phyloP scores from a whole-genome alignment of 1,284 basidiomycete genomes.

The Cryptococcus hybrid region DNA sequence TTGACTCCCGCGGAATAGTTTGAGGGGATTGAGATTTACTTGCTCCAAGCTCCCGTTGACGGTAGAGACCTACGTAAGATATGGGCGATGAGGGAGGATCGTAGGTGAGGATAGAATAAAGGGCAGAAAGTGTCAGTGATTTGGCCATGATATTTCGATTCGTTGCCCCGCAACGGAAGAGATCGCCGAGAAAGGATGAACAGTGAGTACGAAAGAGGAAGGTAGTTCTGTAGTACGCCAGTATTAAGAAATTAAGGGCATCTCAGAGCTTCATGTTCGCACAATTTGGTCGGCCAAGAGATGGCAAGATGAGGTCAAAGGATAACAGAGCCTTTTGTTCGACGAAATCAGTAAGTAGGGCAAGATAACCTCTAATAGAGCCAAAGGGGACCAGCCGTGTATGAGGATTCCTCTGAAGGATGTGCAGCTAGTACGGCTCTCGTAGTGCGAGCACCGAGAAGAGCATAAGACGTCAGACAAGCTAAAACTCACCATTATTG shows the following conservation, averaged over 20 bases:
- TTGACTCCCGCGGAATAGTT: constrained; percentile 16
- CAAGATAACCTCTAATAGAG: neutral
- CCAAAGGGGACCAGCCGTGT: neutral
- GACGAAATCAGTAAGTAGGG: neutral
- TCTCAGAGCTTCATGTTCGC: neutral
- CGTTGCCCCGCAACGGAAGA: neutral
- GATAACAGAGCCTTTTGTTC: too few species aligned
- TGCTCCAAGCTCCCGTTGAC: neutral
- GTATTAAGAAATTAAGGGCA: neutral
- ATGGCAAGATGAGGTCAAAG: neutral
- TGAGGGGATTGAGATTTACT: constrained; percentile 7
- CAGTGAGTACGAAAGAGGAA: neutral
- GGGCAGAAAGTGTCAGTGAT: constrained; percentile 28
- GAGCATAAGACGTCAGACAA: neutral
- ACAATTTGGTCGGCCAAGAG: neutral
- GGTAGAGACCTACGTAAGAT: constrained; percentile 8
- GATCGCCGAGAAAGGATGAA: neutral
- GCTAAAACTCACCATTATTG: constrained; percentile 8
- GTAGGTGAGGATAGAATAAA: constrained; percentile 28
- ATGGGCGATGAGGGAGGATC: constrained; percentile 30
- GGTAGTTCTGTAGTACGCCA: neutral
- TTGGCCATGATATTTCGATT: constrained; percentile 1
- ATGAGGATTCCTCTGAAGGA: neutral
- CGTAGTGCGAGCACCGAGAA: neutral
- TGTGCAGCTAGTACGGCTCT: neutral